Conservation (phyloP, 1,284 basidiomycete species). For the Cutaneotrichosporon dermatis region DNA sequence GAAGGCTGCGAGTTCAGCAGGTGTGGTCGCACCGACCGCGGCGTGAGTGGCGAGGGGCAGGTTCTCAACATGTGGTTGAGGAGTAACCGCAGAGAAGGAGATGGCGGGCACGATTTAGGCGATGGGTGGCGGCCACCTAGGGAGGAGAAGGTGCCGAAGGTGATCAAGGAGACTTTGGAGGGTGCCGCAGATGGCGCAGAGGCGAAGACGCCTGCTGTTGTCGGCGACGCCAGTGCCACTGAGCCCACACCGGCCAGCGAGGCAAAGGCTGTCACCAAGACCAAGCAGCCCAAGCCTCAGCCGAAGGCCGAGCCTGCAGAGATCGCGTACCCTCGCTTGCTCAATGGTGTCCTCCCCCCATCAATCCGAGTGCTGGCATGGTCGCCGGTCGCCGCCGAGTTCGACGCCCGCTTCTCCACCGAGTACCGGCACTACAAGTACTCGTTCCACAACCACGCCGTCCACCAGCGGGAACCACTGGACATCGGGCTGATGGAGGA, state of each 20-base stretch:
- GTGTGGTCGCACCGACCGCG: constrained; percentile 91
- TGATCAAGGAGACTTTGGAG: neutral
- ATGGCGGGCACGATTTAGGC: constrained; percentile 31
- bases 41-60: constrained; percentile 91
- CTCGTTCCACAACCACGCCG: constrained; percentile 61
- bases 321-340: constrained; percentile 69
- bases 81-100: constrained; percentile 50
- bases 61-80: constrained; percentile 88
- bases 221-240: too few species aligned
- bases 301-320: constrained; percentile 50
- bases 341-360: constrained; percentile 86
- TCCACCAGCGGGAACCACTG: constrained; percentile 53
- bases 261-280: neutral
- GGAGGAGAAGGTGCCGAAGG: constrained; percentile 11
- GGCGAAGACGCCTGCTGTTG: constrained; percentile 9
- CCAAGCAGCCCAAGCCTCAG: constrained; percentile 6
- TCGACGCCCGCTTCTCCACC: constrained; percentile 88
- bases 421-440: constrained; percentile 93
- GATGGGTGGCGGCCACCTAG: constrained; percentile 23
- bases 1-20: constrained; percentile 84
- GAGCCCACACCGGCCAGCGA: too few species aligned
- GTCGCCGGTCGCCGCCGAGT: constrained; percentile 77
- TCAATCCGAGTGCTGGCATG: constrained; percentile 91
- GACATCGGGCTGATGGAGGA: constrained; percentile 72
- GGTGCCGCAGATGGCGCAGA: neutral